A percentile compares a stretch with the other conserved stretches of the same genome.
These are phyloP conservation scores for Ilyonectria sp. DNA, from an alignment of 2,329 filamentous ascomycete genomes.

Conservation along the genomic window DNA sequence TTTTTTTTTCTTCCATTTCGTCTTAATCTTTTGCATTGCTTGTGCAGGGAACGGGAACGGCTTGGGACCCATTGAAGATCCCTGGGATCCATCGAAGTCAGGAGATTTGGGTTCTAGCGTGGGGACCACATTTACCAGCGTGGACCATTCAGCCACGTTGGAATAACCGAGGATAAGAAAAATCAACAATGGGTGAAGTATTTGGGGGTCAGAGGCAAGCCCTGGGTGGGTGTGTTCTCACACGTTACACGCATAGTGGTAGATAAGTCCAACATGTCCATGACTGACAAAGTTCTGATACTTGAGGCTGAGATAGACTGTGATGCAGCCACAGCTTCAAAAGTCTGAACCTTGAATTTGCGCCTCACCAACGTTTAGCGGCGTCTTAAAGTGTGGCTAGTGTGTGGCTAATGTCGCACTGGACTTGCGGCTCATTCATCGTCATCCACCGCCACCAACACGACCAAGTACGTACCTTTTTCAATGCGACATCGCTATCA, in stretches of 20 bases:
- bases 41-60: slow-evolving; percentile 12
- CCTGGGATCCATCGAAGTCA: slow-evolving; percentile 34
- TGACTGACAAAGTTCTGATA: not conserved
- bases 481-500: not conserved
- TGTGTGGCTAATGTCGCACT: not conserved
- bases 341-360: slow-evolving; percentile 8
- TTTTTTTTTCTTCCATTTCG: not conserved
- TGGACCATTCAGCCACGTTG: slow-evolving; percentile 29
- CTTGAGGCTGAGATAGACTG: slow-evolving; percentile 17
- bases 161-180: slow-evolving; percentile 47
- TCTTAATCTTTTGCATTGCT: slow-evolving; percentile 23
- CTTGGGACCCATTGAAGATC: slow-evolving; percentile 8
- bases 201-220: slow-evolving; percentile 15
- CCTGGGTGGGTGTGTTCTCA: not conserved
- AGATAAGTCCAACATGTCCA: not conserved
- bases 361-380: slow-evolving; percentile 19
- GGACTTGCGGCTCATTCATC: slow-evolving; percentile 9
- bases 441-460: not conserved
- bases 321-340: slow-evolving; percentile 5
- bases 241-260: not conserved
- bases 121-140: slow-evolving; percentile 28
- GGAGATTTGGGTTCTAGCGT: slow-evolving; percentile 35
- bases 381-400: slow-evolving; percentile 24
- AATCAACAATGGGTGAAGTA: slow-evolving; percentile 9
- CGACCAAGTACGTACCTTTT: slow-evolving; percentile 3